Conservation (phyloP, 805 yeast genomes). For the Yarrowia hollandica region DNA sequence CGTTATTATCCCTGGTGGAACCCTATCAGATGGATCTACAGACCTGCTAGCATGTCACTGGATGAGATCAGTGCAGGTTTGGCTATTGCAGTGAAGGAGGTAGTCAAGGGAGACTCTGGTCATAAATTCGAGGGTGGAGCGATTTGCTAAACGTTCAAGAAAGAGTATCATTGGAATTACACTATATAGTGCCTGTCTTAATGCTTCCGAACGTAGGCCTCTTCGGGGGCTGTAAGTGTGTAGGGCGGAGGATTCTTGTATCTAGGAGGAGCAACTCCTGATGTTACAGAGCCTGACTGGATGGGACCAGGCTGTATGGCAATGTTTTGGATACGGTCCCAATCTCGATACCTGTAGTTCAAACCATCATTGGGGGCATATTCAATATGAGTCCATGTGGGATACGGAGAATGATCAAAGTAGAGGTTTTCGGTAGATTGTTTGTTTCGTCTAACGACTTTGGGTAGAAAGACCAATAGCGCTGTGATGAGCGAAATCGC, state of each 20-base stretch:
- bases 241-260: not conserved
- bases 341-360: not conserved
- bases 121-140: slow-evolving; percentile 4
- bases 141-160: not conserved
- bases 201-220: not conserved
- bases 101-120: not conserved
- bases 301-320: too few species aligned
- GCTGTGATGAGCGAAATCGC: not conserved
- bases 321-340: too few species aligned
- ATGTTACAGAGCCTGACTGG: too few species aligned
- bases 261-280: not conserved
- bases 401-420: not conserved
- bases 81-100: slow-evolving; percentile 6
- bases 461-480: not conserved
- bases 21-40: slow-evolving; percentile 7
- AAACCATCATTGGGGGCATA: not conserved
- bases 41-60: slow-evolving; percentile 13
- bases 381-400: not conserved
- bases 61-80: not conserved
- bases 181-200: not conserved
- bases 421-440: not conserved
- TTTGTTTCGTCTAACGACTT: not conserved
- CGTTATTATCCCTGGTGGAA: slow-evolving; percentile 4
- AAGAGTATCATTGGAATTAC: not conserved
- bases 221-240: not conserved